Evolutionary conservation across 352 stramenopile genomes (phyloP), one percentile per base, ranked within the genome.

Genomic region (Globisporangium middletonii): DNA sequence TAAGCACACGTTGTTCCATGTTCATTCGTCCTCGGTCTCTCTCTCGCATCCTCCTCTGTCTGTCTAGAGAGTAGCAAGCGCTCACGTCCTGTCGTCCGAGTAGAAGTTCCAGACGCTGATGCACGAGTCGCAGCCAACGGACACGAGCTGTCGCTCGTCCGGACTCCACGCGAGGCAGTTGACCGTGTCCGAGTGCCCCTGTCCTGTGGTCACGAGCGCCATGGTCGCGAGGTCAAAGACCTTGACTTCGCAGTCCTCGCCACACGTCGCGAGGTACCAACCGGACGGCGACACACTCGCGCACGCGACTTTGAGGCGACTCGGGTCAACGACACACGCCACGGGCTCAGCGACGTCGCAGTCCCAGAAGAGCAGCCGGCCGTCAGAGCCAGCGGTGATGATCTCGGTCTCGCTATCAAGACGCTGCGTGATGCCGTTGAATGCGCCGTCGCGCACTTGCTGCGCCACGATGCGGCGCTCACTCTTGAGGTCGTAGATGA

Each of bases 101-200:
- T 80, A 98, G 56, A 97, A 94, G 60, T 97, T 97, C 88, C 89
- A 97, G 41, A 97, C 67, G 55, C 83, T 93, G 53, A 97, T 73
- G 57, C 89, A 97, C 54, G 83, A 86, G 63, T 98, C 92, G 8
- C 71, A 64, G n/a, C 84, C 89, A 19, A 95, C 88, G 5, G 85
- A 89, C 8, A 97, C 87, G 41, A 98, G 65, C 69, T 97, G 90
- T n/a, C 83, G 75, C 67, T 97, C 88, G 54, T 98, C 89, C 0
- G 81, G 81, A 53, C 81, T 96, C 92, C 92, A 98, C 27, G 76
- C 64, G 4, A 97, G 13, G 35, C 69, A 73, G 35, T 86, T 85
- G 44, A 96, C 74, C 15, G 71, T 66, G 28, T 83, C 77, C 4
- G 79, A 89, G 69, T 97, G 90, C 12, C 79, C 84, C 38, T 75